These are phyloP conservation scores for Telfairia occidentalis DNA, from an alignment of 331 rosid species.

Conservation along the genomic window DNA sequence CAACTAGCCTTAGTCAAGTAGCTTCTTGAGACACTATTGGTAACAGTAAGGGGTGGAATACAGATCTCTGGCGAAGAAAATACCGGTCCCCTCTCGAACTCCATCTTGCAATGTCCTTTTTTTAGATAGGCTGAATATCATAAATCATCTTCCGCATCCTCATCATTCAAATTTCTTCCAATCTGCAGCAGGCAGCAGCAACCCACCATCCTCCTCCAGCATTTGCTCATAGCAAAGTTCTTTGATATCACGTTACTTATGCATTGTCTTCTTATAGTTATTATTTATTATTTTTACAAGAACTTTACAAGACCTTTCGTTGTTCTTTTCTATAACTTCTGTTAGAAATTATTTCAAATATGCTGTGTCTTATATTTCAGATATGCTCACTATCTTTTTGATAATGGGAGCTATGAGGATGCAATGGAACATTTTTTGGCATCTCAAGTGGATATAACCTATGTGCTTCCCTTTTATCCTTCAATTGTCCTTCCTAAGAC, in stretches of 20 bases:
- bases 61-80: neutral
- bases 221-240: neutral
- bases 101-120: neutral
- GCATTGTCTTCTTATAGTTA: neutral
- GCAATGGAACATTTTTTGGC: constrained; percentile 94
- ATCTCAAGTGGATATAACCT: constrained; percentile 78
- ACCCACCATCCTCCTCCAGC: neutral
- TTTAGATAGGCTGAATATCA: neutral
- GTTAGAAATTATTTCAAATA: neutral
- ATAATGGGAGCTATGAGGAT: constrained; percentile 87
- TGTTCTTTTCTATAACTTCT: neutral
- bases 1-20: neutral
- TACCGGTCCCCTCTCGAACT: neutral
- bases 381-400: constrained; percentile 92
- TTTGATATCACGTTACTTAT: neutral
- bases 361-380: constrained; percentile 33
- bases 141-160: neutral
- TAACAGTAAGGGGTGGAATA: neutral
- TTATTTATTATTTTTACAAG: neutral
- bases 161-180: neutral
- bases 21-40: neutral
- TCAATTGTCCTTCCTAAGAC: constrained; percentile 81
- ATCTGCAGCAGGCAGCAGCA: neutral
- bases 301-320: neutral
- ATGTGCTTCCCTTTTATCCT: constrained; percentile 78